Evolutionary conservation across 2,329 filamentous ascomycete species (phyloP), one percentile per base, ranked within the genome.

Genomic region (Tolypocladium guangdongense): DNA sequence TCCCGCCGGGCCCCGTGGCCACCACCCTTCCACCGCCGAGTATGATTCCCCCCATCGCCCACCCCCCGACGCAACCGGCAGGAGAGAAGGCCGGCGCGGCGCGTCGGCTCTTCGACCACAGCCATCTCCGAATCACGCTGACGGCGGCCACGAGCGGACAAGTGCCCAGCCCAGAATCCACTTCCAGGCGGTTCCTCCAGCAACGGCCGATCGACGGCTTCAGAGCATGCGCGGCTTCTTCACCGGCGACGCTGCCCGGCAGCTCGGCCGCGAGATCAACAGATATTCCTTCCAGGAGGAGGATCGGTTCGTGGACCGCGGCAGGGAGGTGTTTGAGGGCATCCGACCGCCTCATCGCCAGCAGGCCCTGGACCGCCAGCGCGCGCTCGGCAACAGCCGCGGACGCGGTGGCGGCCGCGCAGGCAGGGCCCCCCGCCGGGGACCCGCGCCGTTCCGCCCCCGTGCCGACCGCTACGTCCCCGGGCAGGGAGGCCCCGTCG

Each of bases 261-360:
- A 74, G 45, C 60, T 75, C 38, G 75, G 74, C 57, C 66, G 73
- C 56, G 69, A 75, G 51, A 81, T 81, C 68, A 83, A 87, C 64
- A 77, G 87, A 35, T 90, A 88, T 65, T 86, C 84, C 0, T 90
- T 90, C 60, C 86, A 90, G 65, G 73, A 83, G 53, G 77, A 75
- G 1, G 81, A 84, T 55, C 63, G 69, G 7, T 82, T 90, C 52
- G 85, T 90, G 46, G 86, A 90, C 65, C 77, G 84, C 52, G 87
- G 87, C 16, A 81, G 81, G 18, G 87, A 90, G 65, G 82, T 84
- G 38, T 85, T 85, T 62, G 71, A 81, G 49, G 82, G 81, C 18
- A 83, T 86, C 56, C 73, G 82, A 27, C 81, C 80, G 27, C 81
- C 82, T 1, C 76, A 80, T 55, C 71, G 78, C 11, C 77, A 81